These are phyloP conservation scores for Monosporascus cannonballus DNA, from an alignment of 2,329 filamentous ascomycete genomes.

Conservation along the genomic window DNA sequence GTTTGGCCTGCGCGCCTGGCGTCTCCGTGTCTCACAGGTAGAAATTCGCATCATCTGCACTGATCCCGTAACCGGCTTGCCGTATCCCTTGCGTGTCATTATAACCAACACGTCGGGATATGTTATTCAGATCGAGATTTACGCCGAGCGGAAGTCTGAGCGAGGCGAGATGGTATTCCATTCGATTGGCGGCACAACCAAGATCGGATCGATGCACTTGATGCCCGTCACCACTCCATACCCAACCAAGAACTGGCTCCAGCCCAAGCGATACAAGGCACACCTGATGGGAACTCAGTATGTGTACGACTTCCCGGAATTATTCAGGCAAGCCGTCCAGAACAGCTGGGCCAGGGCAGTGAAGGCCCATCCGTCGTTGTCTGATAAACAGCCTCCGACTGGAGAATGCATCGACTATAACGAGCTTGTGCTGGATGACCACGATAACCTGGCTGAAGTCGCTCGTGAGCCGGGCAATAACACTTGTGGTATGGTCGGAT, in stretches of 20 bases:
- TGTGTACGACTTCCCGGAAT: constrained; percentile 98
- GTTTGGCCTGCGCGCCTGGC: constrained; percentile 91
- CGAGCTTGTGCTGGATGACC: constrained; percentile 91
- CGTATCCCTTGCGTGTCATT: constrained; percentile 89
- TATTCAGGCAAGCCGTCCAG: constrained; percentile 96
- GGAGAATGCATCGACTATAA: constrained; percentile 92
- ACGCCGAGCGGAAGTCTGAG: constrained; percentile 95
- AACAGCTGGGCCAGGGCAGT: constrained; percentile 82
- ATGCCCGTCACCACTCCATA: constrained; percentile 88
- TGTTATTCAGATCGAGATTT: constrained; percentile 95
- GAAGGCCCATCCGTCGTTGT: constrained; percentile 66
- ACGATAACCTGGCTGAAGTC: constrained; percentile 86
- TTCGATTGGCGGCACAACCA: constrained; percentile 89
- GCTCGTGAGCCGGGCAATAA: constrained; percentile 94
- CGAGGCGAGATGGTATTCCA: constrained; percentile 99
- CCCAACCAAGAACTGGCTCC: constrained; percentile 95
- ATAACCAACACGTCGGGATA: constrained; percentile 98
- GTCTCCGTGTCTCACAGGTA: constrained; percentile 90
- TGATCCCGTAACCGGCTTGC: constrained; percentile 73
- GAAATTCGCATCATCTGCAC: constrained; percentile 99
- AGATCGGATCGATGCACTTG: constrained; percentile 92
- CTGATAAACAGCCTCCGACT: constrained; percentile 73
- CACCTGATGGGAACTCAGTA: constrained; percentile 99
- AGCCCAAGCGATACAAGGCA: constrained; percentile 99
- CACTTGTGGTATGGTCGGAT: constrained; percentile 96